These are phyloP conservation scores for Exophiala dermatitidis DNA, from an alignment of 2,329 filamentous ascomycete species.

Conservation along the genomic window DNA sequence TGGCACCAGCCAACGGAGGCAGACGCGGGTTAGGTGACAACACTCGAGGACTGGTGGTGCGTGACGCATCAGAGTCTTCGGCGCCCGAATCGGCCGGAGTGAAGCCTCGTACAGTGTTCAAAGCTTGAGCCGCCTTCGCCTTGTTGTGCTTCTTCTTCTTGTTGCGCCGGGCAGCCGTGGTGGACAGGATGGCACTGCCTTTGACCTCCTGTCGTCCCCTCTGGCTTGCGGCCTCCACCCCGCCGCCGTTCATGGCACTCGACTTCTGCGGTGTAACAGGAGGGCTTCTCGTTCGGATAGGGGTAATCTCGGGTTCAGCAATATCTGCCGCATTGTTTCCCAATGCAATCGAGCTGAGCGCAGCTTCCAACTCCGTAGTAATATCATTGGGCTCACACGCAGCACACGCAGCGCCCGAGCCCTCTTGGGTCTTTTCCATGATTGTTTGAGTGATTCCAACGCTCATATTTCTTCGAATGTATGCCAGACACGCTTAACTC, in stretches of 20 bases:
- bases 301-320: slow-evolving; percentile 25
- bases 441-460: slow-evolving; percentile 14
- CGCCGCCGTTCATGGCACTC: slow-evolving; percentile 1
- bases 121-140: slow-evolving; percentile 26
- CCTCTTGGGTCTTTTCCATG: slow-evolving; percentile 14
- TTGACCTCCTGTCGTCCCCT: slow-evolving; percentile 25
- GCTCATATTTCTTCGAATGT: slow-evolving; percentile 9
- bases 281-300: slow-evolving; percentile 22
- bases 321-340: slow-evolving; percentile 7
- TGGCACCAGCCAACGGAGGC: slow-evolving; percentile 31
- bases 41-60: slow-evolving; percentile 32
- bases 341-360: slow-evolving; percentile 14
- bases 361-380: slow-evolving; percentile 8
- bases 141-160: slow-evolving; percentile 35
- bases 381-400: not conserved
- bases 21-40: slow-evolving; percentile 30
- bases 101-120: slow-evolving; percentile 40
- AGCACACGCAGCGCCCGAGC: not conserved
- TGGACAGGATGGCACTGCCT: slow-evolving; percentile 29
- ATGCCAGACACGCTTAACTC: not conserved
- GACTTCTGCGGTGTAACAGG: slow-evolving; percentile 18
- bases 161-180: slow-evolving; percentile 31
- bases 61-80: slow-evolving; percentile 42
- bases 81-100: slow-evolving; percentile 40
- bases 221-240: slow-evolving; percentile 3